These are phyloP conservation scores for Fusarium secorum DNA, from an alignment of 2,329 filamentous ascomycete species.

Conservation along the genomic window DNA sequence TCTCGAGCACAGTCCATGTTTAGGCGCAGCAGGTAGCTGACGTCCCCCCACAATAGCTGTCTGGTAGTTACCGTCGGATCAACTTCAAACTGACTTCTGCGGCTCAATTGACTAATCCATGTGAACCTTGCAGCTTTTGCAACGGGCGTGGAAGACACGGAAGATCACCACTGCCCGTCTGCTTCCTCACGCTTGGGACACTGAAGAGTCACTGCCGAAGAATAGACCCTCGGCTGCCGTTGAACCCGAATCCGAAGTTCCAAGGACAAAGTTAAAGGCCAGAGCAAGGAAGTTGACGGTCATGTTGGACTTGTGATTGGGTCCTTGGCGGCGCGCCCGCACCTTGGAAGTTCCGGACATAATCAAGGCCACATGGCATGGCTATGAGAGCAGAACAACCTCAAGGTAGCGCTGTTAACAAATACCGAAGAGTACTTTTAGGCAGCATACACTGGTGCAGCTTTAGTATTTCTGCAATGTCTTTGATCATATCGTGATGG, in stretches of 20 bases:
- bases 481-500: constrained; percentile 1
- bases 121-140: not conserved
- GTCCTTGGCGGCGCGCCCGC: not conserved
- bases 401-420: not conserved
- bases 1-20: not conserved
- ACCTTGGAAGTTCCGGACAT: constrained; percentile 2
- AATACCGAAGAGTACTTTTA: not conserved
- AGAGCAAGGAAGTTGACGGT: not conserved
- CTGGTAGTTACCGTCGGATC: not conserved
- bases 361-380: not conserved
- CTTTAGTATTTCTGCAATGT: not conserved
- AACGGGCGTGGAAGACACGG: constrained; percentile 6
- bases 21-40: not conserved
- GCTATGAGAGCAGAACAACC: not conserved
- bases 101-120: not conserved
- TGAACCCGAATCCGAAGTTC: constrained; percentile 5
- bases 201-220: not conserved
- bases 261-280: not conserved
- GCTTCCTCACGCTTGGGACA: not conserved
- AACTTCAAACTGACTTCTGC: not conserved
- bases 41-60: constrained; percentile 14
- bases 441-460: not conserved
- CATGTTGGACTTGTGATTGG: not conserved
- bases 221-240: not conserved
- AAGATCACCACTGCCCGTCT: constrained; percentile 9